Percentiles rank a stretch among this genome's conserved stretches.
These are phyloP conservation scores for Parsonsia alboflavescens DNA, from an alignment of 257 asterid genomes.

Conservation along the genomic window DNA sequence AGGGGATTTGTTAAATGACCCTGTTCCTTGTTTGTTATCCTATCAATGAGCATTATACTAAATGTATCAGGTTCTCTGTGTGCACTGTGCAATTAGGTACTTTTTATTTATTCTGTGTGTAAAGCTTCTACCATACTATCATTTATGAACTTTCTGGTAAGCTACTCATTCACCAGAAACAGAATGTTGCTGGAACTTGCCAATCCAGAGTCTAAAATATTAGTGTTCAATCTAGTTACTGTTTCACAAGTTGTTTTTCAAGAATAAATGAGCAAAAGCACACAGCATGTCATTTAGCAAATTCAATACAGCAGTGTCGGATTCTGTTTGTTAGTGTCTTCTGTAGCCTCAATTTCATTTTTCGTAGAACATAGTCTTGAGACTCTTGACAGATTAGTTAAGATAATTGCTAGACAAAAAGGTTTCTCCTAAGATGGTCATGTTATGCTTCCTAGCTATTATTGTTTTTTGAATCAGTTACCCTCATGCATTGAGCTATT, in stretches of 20 bases:
- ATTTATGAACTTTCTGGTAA: not conserved
- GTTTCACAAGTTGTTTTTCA: not conserved
- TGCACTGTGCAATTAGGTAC: not conserved
- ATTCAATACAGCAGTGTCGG: not conserved
- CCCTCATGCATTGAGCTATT: not conserved
- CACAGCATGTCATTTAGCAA: not conserved
- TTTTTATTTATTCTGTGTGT: not conserved
- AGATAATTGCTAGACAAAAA: not conserved
- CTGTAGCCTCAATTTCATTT: not conserved
- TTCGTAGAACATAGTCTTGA: not conserved
- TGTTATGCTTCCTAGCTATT: not conserved
- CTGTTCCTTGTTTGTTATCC: not conserved
- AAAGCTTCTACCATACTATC: not conserved
- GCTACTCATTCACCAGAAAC: not conserved
- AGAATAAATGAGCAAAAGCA: not conserved
- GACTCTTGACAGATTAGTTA: not conserved
- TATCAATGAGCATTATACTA: not conserved
- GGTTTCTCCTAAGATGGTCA: not conserved
- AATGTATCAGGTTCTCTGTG: not conserved
- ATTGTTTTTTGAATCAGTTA: not conserved
- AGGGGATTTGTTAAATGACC: not conserved
- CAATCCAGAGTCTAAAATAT: not conserved
- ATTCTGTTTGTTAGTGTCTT: not conserved
- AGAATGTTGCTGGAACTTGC: not conserved
- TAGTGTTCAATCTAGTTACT: not conserved